A percentile compares a stretch with the other conserved stretches of the same genome.
Conservation (phyloP, 2,329 filamentous ascomycete genomes). For the Sclerotinia glacialis region DNA sequence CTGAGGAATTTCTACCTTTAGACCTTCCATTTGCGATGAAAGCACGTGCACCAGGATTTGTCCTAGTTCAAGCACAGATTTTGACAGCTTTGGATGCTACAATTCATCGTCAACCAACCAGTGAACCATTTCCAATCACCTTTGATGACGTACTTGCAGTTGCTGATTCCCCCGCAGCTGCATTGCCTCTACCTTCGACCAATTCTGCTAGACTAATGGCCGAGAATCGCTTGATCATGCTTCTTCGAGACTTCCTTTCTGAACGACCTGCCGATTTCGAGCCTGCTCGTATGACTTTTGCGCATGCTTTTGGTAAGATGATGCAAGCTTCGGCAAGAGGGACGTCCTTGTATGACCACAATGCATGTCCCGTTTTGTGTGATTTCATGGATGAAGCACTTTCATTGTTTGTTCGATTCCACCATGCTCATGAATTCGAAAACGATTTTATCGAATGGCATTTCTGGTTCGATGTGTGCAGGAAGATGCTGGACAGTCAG, state of each 20-base stretch:
- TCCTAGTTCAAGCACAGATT: constrained; percentile 67
- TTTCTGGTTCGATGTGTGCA: constrained; percentile 68
- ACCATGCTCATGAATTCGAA: constrained; percentile 43
- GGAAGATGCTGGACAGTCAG: constrained; percentile 65
- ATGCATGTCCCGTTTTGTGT: constrained; percentile 69
- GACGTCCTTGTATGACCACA: constrained; percentile 66
- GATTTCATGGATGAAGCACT: constrained; percentile 71
- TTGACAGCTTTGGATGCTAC: constrained; percentile 64
- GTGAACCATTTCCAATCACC: constrained; percentile 52
- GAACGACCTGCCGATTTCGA: constrained; percentile 54
- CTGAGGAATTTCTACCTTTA: constrained; percentile 55
- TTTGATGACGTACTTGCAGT: constrained; percentile 66
- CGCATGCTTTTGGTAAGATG: constrained; percentile 59
- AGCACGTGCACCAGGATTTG: constrained; percentile 57
- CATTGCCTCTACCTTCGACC: constrained; percentile 52
- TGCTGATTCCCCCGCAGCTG: constrained; percentile 54
- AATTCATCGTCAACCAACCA: constrained; percentile 57
- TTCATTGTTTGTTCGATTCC: constrained; percentile 60
- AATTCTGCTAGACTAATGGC: constrained; percentile 66
- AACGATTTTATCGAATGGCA: constrained; percentile 56
- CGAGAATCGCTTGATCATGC: constrained; percentile 67
- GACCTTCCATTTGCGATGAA: constrained; percentile 53
- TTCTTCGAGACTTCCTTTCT: constrained; percentile 66
- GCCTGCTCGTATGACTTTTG: constrained; percentile 57
- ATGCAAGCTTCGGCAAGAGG: constrained; percentile 60